phyloP scores from a whole-genome alignment of 495 filamentous ascomycete genomes.

The Trichocladium uniseriatum region DNA sequence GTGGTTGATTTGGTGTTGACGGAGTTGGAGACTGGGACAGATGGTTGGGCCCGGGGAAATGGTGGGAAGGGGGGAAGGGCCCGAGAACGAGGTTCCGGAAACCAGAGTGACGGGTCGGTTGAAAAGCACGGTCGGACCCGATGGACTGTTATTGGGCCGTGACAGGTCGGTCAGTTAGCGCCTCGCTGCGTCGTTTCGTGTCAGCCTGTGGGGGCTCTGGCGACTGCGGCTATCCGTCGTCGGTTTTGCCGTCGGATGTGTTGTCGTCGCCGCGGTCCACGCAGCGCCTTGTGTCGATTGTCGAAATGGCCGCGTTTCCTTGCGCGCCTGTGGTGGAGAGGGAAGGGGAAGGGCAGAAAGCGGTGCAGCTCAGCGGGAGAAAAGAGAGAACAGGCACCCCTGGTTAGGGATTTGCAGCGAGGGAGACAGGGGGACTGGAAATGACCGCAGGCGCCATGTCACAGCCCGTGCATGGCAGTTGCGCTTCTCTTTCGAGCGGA shows the following conservation, averaged over 20 bases:
- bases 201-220: background rate
- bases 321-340: background rate
- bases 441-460: conserved; percentile 22
- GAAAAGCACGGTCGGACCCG: conserved; percentile 19
- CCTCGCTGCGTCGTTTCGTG: conserved; percentile 18
- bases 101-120: conserved; percentile 26
- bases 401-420: conserved; percentile 3
- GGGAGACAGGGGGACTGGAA: conserved; percentile 15
- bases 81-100: conserved; percentile 26
- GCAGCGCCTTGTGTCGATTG: too few species aligned
- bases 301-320: background rate
- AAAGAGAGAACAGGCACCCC: background rate
- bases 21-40: conserved; percentile 1
- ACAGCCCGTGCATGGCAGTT: conserved; percentile 16
- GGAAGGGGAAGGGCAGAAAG: background rate
- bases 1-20: background rate
- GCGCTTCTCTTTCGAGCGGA: conserved; percentile 24
- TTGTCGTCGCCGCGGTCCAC: too few species aligned
- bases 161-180: conserved; percentile 7
- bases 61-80: conserved; percentile 9
- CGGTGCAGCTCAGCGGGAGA: background rate
- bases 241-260: too few species aligned
- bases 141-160: conserved; percentile 20
- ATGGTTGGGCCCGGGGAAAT: conserved; percentile 1
- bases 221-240: conserved; percentile 7